Base-by-base conservation (phyloP, 2,329 filamentous ascomycete species). In the Xylariaceae sp. region DNA sequence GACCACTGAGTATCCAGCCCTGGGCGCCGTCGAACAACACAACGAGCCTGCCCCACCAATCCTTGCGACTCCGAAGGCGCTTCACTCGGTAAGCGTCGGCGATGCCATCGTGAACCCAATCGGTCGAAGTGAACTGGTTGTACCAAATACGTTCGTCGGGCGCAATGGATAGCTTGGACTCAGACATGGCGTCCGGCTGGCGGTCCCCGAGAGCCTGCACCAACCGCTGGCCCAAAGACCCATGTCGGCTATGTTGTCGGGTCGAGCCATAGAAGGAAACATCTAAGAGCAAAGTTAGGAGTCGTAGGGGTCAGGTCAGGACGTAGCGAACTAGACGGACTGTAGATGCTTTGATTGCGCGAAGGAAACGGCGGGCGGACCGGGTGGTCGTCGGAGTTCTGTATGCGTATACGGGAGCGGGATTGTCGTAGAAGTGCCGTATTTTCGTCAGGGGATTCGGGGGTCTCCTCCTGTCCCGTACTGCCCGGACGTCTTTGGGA, bases 71-170 rank as follows among this genome's bases (percentile, higher is more conserved):
- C 48, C 90, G 84, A 40, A 99, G 78, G 51, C 85, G 85, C 70
- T 95, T 94, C 48, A 95, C 84, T 30, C 94, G 88, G 65, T 91
- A 89, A 7, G 91, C 90, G 72, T 97, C 94, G 65, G 91, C 89
- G 63, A 99, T 96, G 70, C 88, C 91, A 71, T 99, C 94, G 69
- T 96, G 92, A 0, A 99, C 91, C 94, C 94, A 99, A 71, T 99
- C 92, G 53, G 90, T 96, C 5, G 89, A 95, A 4, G 91, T 96
- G 67, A 96, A 96, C 72, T 99, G 94, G 75, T 99, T 94, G 73
- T 97, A 97, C 94, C 94, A 97, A 7, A 95, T 88, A 57, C 94
- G 85, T 63, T 97, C 91, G 67, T 96, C 89, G 49, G 86, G 76
- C 63, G 84, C 86, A 7, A 87, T 72, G 3, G 83, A 85, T 35